Evolutionary conservation across 495 filamentous ascomycete genomes (phyloP).

Genomic region (Aspergillus hancockii): DNA sequence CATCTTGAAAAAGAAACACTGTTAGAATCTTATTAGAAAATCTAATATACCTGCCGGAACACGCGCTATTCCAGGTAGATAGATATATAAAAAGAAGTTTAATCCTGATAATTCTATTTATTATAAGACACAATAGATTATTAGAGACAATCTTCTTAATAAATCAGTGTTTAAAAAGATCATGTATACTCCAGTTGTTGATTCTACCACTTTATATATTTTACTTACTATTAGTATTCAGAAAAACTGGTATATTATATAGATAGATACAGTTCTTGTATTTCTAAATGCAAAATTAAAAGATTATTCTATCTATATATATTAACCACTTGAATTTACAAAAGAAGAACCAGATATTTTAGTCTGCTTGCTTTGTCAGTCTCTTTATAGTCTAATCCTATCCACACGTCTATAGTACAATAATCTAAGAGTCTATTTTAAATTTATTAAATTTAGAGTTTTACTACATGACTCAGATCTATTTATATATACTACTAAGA

Average conservation of each 20-base stretch:
- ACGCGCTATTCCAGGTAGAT: conserved; percentile 6
- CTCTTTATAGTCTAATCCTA: not conserved
- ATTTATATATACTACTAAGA: conserved; percentile 2
- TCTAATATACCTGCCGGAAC: conserved; percentile 2
- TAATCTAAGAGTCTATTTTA: not conserved
- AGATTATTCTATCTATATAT: not conserved
- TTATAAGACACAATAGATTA: conserved; percentile 1
- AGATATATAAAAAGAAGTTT: conserved; percentile 1
- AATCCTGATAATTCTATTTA: conserved; percentile 6
- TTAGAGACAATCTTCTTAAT: not conserved
- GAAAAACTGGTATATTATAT: not conserved
- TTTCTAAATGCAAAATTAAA: conserved; percentile 4
- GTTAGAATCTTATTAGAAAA: not conserved
- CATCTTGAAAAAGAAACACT: conserved; percentile 4
- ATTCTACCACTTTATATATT: not conserved
- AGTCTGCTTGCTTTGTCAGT: conserved; percentile 1
- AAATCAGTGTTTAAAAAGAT: conserved; percentile 3
- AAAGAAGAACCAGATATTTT: conserved; percentile 1
- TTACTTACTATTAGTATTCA: not conserved
- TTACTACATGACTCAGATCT: conserved; percentile 4
- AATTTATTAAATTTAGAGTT: conserved; percentile 5
- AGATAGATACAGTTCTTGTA: conserved; percentile 2
- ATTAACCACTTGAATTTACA: not conserved
- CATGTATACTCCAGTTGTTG: conserved; percentile 2
- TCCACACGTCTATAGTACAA: conserved; percentile 1